Conservation (phyloP, 2,329 filamentous ascomycete species). For the Aspergillus texensis region DNA sequence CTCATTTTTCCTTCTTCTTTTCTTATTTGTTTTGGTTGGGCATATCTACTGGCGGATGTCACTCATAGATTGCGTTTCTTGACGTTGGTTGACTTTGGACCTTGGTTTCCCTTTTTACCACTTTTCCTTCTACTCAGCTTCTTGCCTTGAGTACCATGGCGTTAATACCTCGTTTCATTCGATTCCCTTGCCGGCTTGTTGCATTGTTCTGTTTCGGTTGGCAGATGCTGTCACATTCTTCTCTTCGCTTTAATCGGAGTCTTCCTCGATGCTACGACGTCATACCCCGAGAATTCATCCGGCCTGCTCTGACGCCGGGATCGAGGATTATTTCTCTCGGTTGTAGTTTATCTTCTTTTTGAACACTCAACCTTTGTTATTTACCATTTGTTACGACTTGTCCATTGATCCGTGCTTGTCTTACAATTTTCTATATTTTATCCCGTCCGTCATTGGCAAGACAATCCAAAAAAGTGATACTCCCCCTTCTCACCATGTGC, state of each 20-base stretch:
- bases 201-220: slow-evolving; percentile 28
- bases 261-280: not conserved
- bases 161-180: slow-evolving; percentile 30
- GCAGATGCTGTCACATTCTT: slow-evolving; percentile 17
- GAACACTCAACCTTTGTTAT: not conserved
- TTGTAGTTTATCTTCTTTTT: not conserved
- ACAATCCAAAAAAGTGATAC: slow-evolving; percentile 25
- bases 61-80: slow-evolving; percentile 41
- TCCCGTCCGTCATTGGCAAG: slow-evolving; percentile 9
- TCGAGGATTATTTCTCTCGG: not conserved
- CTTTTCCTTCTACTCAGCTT: slow-evolving; percentile 1
- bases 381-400: not conserved
- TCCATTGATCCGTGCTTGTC: slow-evolving; percentile 17
- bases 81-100: slow-evolving; percentile 34
- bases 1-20: slow-evolving; percentile 24
- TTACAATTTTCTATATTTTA: slow-evolving; percentile 11
- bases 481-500: slow-evolving; percentile 21
- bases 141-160: slow-evolving; percentile 26
- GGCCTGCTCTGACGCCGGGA: not conserved
- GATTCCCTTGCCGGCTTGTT: slow-evolving; percentile 28
- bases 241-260: slow-evolving; percentile 13
- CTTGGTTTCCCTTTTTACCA: slow-evolving; percentile 28
- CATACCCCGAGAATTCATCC: not conserved
- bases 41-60: slow-evolving; percentile 42
- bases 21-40: slow-evolving; percentile 34